phyloP scores from a whole-genome alignment of 176 grass and related monocot genomes.

The Ampelocalamus luodianensis region DNA sequence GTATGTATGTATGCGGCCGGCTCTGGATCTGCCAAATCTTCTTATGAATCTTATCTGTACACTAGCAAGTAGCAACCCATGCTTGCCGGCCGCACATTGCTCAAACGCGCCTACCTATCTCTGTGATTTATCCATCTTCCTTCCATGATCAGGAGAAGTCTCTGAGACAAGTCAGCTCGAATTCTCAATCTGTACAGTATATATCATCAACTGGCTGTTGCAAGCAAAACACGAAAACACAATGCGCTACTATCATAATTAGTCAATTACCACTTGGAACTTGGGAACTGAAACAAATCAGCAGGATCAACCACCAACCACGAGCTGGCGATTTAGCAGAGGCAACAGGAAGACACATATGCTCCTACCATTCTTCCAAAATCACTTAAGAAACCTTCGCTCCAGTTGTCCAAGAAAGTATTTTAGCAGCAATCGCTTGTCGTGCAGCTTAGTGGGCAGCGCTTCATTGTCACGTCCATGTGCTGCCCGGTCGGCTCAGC shows the following conservation, averaged over 20 bases:
- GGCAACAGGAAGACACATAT: constrained; percentile 48
- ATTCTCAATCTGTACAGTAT: background rate
- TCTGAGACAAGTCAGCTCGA: background rate
- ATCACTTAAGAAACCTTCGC: constrained; percentile 34
- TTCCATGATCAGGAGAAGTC: background rate
- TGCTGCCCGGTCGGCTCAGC: constrained; percentile 32
- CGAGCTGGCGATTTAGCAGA: constrained; percentile 1
- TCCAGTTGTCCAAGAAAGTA: constrained; percentile 12
- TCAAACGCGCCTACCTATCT: background rate
- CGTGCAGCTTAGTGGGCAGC: constrained; percentile 41
- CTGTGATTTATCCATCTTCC: background rate
- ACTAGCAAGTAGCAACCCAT: constrained; percentile 21
- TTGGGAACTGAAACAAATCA: background rate
- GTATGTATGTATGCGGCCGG: background rate
- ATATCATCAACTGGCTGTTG: background rate
- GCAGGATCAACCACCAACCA: constrained; percentile 15
- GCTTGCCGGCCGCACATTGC: constrained; percentile 12
- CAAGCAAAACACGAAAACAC: background rate
- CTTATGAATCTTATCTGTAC: constrained; percentile 18
- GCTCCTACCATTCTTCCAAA: constrained; percentile 58
- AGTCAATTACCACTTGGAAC: background rate
- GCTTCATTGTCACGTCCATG: constrained; percentile 36
- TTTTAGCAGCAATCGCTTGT: constrained; percentile 24
- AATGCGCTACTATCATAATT: background rate
- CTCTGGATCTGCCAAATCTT: background rate